A percentile compares a stretch with the other conserved stretches of the same genome.
Evolutionary conservation across 2,329 filamentous ascomycete species (phyloP).

Genomic region (Fusarium heterosporum): DNA sequence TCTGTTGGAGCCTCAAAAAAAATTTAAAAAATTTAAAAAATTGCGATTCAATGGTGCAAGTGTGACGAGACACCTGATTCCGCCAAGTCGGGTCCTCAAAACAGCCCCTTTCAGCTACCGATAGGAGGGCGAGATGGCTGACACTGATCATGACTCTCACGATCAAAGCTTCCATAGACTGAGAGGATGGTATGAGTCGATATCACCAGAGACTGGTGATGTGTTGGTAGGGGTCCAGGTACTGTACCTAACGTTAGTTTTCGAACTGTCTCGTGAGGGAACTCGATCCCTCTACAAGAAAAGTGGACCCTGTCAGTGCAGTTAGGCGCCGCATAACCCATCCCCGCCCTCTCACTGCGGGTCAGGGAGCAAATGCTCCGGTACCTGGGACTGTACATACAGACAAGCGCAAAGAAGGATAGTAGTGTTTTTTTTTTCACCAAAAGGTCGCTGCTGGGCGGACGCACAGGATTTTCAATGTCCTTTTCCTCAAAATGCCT

Average conservation of each 20-base stretch:
- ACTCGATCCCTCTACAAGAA: slow-evolving; percentile 22
- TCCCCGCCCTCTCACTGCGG: slow-evolving; percentile 48
- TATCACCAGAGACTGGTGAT: neutral
- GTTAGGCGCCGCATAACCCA: slow-evolving; percentile 48
- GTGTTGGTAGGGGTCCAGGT: neutral
- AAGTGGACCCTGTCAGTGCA: slow-evolving; percentile 28
- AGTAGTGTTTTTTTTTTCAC: slow-evolving; percentile 31
- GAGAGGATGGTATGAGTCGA: neutral
- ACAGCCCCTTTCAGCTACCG: neutral
- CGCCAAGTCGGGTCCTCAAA: slow-evolving; percentile 9
- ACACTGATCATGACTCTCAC: neutral
- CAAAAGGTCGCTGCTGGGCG: slow-evolving; percentile 39
- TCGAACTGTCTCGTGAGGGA: slow-evolving; percentile 9
- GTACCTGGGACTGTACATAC: slow-evolving; percentile 41
- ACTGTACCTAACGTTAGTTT: neutral
- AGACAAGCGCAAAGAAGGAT: slow-evolving; percentile 38
- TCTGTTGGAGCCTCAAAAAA: slow-evolving; percentile 23
- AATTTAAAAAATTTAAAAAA: too few species aligned
- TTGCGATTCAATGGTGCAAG: slow-evolving; percentile 31
- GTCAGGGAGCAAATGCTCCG: slow-evolving; percentile 54
- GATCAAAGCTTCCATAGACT: neutral
- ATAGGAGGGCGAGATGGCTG: neutral
- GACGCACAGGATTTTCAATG: slow-evolving; percentile 47
- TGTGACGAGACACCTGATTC: slow-evolving; percentile 16
- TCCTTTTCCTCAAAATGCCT: slow-evolving; percentile 50